Percentiles rank a stretch among this genome's conserved stretches.
These are phyloP conservation scores for Leishmania major DNA, from an alignment of 208 protist species.

Conservation along the genomic window DNA sequence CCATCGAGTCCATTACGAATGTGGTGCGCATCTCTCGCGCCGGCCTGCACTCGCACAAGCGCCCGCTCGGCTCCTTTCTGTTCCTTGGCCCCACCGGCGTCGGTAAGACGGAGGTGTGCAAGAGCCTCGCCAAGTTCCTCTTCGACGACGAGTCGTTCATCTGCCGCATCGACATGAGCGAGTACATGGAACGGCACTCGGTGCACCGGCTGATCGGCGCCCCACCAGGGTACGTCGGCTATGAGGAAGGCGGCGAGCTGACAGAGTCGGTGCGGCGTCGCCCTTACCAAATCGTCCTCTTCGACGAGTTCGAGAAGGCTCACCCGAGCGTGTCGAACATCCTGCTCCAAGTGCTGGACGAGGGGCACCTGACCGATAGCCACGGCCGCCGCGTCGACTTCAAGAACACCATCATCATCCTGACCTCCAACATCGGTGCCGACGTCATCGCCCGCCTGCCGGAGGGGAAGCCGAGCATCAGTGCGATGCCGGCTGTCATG, in stretches of 20 bases:
- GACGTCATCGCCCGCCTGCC: constrained; percentile 81
- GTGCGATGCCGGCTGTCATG: constrained; percentile 86
- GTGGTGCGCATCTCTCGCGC: constrained; percentile 96
- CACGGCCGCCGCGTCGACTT: constrained; percentile 97
- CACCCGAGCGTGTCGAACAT: constrained; percentile 96
- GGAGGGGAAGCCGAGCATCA: constrained; percentile 49
- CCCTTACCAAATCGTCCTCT: constrained; percentile 98
- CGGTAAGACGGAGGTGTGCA: constrained; percentile 97
- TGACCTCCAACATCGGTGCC: constrained; percentile 96
- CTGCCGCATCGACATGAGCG: constrained; percentile 98
- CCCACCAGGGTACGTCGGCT: constrained; percentile 98
- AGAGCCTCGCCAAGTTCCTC: constrained; percentile 94
- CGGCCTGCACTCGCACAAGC: constrained; percentile 89
- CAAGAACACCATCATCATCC: constrained; percentile 97
- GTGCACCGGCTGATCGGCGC: constrained; percentile 97
- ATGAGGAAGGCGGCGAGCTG: constrained; percentile 97
- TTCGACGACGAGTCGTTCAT: constrained; percentile 98
- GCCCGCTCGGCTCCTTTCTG: constrained; percentile 96
- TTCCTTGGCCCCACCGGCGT: constrained; percentile 97
- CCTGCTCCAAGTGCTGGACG: constrained; percentile 98
- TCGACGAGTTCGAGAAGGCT: constrained; percentile 99
- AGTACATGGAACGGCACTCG: constrained; percentile 98
- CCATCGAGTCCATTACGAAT: constrained; percentile 95
- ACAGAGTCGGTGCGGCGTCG: constrained; percentile 97
- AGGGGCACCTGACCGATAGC: constrained; percentile 97